Evolutionary conservation across 306 rosid genomes (phyloP).

Genomic region (Adenanthera pavonina): DNA sequence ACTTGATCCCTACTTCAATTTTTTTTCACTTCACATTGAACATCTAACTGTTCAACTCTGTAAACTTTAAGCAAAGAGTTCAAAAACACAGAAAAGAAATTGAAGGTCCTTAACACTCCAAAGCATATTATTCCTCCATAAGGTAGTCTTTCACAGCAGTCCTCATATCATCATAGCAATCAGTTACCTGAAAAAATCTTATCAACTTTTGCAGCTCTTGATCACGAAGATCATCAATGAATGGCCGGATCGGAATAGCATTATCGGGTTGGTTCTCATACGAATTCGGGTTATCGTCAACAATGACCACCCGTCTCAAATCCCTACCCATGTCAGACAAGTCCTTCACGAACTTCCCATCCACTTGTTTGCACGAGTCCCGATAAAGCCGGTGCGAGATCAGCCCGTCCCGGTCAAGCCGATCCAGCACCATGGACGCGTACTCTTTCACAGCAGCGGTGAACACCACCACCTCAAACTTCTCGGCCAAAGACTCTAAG

Average conservation of each 20-base stretch:
- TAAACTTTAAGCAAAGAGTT: background rate
- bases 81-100: background rate
- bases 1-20: background rate
- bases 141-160: conserved; percentile 64
- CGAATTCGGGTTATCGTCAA: conserved; percentile 89
- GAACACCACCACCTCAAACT: conserved; percentile 83
- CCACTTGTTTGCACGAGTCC: conserved; percentile 72
- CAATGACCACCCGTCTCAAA: conserved; percentile 65
- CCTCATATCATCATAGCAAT: conserved; percentile 74
- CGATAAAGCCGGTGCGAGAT: conserved; percentile 79
- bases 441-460: conserved; percentile 85
- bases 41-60: conserved; percentile 44
- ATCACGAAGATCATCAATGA: conserved; percentile 66
- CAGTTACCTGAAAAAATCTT: conserved; percentile 55
- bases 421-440: conserved; percentile 80
- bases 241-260: conserved; percentile 67
- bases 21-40: conserved; percentile 44
- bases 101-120: background rate
- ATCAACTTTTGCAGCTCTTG: conserved; percentile 62
- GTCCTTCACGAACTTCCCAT: conserved; percentile 82
- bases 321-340: conserved; percentile 67
- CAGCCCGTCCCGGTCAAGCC: conserved; percentile 60
- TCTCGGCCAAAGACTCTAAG: conserved; percentile 53
- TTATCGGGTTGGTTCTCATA: conserved; percentile 74
- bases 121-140: background rate